Conservation (phyloP, 208 protist genomes). For the Phytomonas sp. region DNA sequence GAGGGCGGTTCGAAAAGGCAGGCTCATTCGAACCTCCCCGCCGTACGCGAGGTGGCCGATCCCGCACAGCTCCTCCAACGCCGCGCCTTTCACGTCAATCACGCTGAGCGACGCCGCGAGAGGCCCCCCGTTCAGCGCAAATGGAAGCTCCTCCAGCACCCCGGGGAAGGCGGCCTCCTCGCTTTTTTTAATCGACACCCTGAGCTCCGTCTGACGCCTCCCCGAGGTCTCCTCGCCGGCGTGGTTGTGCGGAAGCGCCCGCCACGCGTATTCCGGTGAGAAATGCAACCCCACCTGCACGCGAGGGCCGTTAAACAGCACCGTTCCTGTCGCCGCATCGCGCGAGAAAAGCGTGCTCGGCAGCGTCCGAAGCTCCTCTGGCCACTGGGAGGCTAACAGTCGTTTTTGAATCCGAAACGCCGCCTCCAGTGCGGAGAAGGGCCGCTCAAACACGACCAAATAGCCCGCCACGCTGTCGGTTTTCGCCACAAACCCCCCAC, state of each 20-base stretch:
- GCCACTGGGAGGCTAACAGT: constrained; percentile 43
- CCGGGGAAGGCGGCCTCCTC: no score
- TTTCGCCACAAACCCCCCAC: constrained; percentile 47
- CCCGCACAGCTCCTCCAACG: not conserved
- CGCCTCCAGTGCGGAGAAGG: constrained; percentile 44
- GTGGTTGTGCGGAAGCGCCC: constrained; percentile 1
- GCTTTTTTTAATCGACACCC: no score
- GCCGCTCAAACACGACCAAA: constrained; percentile 43
- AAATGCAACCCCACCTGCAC: constrained; percentile 50
- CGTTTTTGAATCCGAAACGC: constrained; percentile 49
- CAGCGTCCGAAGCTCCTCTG: constrained; percentile 32
- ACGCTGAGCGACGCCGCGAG: no score
- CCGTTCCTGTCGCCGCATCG: constrained; percentile 25
- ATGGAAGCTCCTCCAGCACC: no score
- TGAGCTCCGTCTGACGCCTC: no score
- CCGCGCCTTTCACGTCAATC: not conserved
- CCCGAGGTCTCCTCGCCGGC: not conserved
- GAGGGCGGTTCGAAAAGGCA: constrained; percentile 22
- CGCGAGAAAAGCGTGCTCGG: constrained; percentile 58
- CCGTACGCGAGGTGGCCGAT: constrained; percentile 34
- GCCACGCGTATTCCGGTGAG: constrained; percentile 21
- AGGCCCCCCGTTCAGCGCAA: no score
- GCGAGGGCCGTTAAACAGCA: constrained; percentile 73
- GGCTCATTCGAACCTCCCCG: constrained; percentile 57
- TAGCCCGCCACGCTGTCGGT: constrained; percentile 55